Percentiles rank a stretch among this genome's conserved stretches.
Conservation (phyloP, 2,329 filamentous ascomycete genomes). For the Penicillium crustosum region DNA sequence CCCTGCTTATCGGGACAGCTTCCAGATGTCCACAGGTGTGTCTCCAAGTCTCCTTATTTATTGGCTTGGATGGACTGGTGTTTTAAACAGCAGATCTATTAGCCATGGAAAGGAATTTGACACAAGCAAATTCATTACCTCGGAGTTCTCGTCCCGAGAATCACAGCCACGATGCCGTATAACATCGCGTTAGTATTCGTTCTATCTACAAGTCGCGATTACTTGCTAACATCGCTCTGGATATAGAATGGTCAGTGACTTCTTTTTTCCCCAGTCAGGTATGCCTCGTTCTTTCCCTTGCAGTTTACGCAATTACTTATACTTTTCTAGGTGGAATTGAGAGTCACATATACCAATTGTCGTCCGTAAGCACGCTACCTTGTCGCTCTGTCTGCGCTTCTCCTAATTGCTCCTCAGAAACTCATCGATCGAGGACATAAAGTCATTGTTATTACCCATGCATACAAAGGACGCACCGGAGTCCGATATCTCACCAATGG, state of each 20-base stretch:
- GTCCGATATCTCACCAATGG: slow-evolving; percentile 96
- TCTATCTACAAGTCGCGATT: slow-evolving; percentile 7
- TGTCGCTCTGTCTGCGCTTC: slow-evolving; percentile 4
- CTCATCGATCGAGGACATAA: slow-evolving; percentile 97
- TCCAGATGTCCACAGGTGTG: background rate
- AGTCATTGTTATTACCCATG: slow-evolving; percentile 95
- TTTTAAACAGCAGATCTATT: slow-evolving; percentile 9
- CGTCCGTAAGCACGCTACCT: slow-evolving; percentile 55
- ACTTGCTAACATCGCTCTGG: slow-evolving; percentile 27
- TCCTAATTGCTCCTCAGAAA: slow-evolving; percentile 56
- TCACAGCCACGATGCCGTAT: slow-evolving; percentile 58
- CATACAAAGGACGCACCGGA: slow-evolving; percentile 85
- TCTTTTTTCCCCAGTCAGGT: slow-evolving; percentile 96
- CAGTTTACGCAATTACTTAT: slow-evolving; percentile 12
- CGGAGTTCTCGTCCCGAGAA: slow-evolving; percentile 19
- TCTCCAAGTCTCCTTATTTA: background rate
- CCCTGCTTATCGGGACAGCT: slow-evolving; percentile 12
- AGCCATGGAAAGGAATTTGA: slow-evolving; percentile 23
- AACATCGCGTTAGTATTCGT: slow-evolving; percentile 62
- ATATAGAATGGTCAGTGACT: slow-evolving; percentile 89
- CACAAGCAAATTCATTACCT: slow-evolving; percentile 4
- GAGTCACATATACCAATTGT: slow-evolving; percentile 97
- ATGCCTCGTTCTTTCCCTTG: slow-evolving; percentile 18
- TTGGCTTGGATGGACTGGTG: background rate
- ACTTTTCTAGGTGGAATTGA: slow-evolving; percentile 71